Conservation (phyloP, 2,329 filamentous ascomycete genomes). For the Diaporthe eres region DNA sequence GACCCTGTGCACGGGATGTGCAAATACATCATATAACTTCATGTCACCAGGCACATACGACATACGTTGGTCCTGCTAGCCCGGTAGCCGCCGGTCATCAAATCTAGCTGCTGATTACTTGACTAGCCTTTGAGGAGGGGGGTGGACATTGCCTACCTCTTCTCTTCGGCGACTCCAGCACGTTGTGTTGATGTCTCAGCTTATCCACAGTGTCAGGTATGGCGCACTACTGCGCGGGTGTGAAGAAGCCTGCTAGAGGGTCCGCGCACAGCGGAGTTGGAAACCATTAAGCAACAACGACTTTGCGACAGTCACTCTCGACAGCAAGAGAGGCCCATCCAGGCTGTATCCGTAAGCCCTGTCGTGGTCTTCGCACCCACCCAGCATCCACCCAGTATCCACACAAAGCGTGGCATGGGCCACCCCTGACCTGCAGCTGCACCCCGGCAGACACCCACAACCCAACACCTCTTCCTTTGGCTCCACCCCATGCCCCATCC, state of each 20-base stretch:
- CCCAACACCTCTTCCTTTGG: constrained; percentile 42
- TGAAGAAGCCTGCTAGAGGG: constrained; percentile 24
- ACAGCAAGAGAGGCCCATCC: constrained; percentile 40
- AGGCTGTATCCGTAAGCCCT: constrained; percentile 43
- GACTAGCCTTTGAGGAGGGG: not conserved
- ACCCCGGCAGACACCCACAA: constrained; percentile 46
- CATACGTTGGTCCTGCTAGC: constrained; percentile 5
- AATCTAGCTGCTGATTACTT: constrained; percentile 1
- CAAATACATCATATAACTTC: constrained; percentile 28
- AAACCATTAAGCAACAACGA: constrained; percentile 35
- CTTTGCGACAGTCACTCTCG: constrained; percentile 45
- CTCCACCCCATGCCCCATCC: constrained; percentile 40
- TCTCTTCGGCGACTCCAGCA: constrained; percentile 14
- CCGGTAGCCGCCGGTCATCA: constrained; percentile 31
- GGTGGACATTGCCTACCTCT: constrained; percentile 13
- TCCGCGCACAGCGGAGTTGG: constrained; percentile 24
- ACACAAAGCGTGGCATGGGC: constrained; percentile 43
- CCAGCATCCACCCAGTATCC: constrained; percentile 38
- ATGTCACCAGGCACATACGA: constrained; percentile 27
- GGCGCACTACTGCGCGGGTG: constrained; percentile 25
- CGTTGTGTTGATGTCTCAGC: constrained; percentile 22
- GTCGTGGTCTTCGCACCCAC: constrained; percentile 46
- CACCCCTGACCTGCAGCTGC: constrained; percentile 43
- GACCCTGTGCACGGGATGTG: constrained; percentile 29
- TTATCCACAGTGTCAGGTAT: constrained; percentile 22